Conservation (phyloP, 2,329 filamentous ascomycete genomes). For the Alternaria arbusti region DNA sequence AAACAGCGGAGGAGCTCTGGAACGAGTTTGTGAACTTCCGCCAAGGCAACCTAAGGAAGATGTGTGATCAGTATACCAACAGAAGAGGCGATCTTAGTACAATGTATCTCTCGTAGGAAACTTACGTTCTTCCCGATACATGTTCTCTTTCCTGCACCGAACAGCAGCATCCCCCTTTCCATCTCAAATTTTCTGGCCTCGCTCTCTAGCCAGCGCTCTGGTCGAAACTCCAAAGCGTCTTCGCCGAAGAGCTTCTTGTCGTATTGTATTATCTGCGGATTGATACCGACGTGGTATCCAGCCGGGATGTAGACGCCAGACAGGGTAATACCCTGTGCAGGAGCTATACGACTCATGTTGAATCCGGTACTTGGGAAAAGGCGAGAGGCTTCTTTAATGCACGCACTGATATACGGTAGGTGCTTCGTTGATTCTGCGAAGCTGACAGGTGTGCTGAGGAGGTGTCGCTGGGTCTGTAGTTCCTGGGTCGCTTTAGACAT, state of each 20-base stretch:
- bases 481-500: not conserved
- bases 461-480: not conserved
- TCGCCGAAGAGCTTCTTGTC: not conserved
- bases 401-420: not conserved
- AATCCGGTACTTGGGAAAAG: not conserved
- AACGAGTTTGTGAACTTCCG: conserved; percentile 20
- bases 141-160: not conserved
- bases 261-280: not conserved
- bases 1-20: conserved; percentile 23
- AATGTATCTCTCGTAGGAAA: not conserved
- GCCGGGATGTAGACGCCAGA: not conserved
- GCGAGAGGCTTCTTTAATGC: not conserved
- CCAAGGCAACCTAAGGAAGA: conserved; percentile 15
- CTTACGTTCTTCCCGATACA: not conserved
- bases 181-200: not conserved
- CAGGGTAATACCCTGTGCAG: not conserved
- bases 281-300: not conserved
- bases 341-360: not conserved
- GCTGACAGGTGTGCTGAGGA: not conserved
- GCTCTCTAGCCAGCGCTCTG: not conserved
- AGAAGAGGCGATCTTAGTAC: not conserved
- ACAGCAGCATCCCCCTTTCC: not conserved
- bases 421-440: not conserved
- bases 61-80: not conserved
- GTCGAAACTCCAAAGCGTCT: not conserved